These are phyloP conservation scores for Aspergillus fumigatiaffinis DNA, from an alignment of 2,329 filamentous ascomycete species.

Conservation along the genomic window DNA sequence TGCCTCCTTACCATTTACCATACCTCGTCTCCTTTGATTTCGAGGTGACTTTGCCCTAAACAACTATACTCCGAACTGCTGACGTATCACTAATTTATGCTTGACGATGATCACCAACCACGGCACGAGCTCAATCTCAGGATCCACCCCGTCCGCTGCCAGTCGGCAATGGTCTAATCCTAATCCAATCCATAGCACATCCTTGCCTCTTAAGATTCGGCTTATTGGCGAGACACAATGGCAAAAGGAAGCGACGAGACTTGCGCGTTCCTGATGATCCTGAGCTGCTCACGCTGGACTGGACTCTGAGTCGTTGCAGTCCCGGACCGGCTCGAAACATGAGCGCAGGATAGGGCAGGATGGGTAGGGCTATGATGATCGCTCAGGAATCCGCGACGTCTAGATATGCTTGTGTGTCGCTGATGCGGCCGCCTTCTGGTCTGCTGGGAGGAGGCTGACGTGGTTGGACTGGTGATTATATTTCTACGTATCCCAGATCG, in stretches of 20 bases:
- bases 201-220: too few relatives aligned
- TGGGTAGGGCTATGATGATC: background rate
- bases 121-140: background rate
- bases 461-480: too few relatives aligned
- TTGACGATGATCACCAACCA: background rate
- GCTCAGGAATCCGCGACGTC: background rate
- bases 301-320: too few relatives aligned
- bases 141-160: background rate
- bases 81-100: background rate
- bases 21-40: too few relatives aligned
- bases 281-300: too few relatives aligned
- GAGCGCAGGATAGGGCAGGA: background rate
- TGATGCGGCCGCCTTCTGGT: too few relatives aligned
- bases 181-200: background rate
- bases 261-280: too few relatives aligned
- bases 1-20: too few relatives aligned
- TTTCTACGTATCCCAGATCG: too few relatives aligned
- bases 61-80: background rate
- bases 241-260: too few relatives aligned
- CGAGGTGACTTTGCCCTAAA: background rate
- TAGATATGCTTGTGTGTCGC: background rate
- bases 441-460: background rate
- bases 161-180: background rate
- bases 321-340: background rate
- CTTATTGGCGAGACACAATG: too few relatives aligned